Base-by-base conservation (phyloP, 139 green algal species). In the Auxenochlorella pyrenoidosa region DNA sequence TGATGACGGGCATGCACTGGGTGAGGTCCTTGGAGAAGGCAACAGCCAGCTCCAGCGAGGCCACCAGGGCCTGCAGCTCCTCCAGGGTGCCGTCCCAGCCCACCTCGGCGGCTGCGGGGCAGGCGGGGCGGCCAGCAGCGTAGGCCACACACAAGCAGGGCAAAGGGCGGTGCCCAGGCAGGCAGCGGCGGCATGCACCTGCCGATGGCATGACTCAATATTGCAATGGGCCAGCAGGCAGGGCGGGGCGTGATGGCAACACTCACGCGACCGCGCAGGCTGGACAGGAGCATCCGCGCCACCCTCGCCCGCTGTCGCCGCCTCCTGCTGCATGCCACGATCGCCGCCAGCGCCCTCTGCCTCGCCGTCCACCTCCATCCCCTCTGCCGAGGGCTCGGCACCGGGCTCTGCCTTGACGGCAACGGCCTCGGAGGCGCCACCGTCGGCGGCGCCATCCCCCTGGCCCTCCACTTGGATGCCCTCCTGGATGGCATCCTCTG, bases 1-100 rank as follows among this genome's bases (percentile, higher is more conserved):
- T 88, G 34, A 97, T 75, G 34, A 88, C 83, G 6, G 89, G 76
- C 90, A 97, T 87, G 16, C 85, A 86, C 22, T 79, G 80, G 26
- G 80, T 76, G 38, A 96, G 44, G 30, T 87, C 47, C 34, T 87
- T 60, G 54, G 88, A 86, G 87, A 98, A 98, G 16, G 86, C 78
- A 3, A 95, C 87, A 1, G 90, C 95, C 68, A 93, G 71, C n/a
- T 93, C 83, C 60, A 98, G 90, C 4, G 91, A 96, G 24, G 96
- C 96, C 75, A 97, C 94, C 75, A 97, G 63, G 3, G 82, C 78
- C 72, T 94, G 89, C 79, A 93, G 68, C 63, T 94, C 79, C 83
- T 92, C 86, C 32, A 94, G 19, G 40, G 86, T 89, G n/a, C 80
- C 78, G 71, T 87, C 89, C 58, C 75, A 92, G 4, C 88, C 86